These are phyloP conservation scores for Fusarium graminum DNA, from an alignment of 2,329 filamentous ascomycete genomes.

Conservation along the genomic window DNA sequence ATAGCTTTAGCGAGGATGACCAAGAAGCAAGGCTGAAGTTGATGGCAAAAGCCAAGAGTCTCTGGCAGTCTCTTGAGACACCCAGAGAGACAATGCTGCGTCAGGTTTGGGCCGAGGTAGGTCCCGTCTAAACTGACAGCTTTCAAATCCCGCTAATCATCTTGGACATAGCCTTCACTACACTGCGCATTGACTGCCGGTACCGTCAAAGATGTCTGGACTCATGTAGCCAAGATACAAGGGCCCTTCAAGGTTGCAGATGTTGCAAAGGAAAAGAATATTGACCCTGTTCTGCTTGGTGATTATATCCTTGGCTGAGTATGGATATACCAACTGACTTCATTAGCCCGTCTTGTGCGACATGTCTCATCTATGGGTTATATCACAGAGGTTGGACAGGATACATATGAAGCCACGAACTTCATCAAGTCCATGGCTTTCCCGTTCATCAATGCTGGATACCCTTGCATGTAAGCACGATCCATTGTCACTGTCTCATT, in stretches of 20 bases:
- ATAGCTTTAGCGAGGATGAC: conserved; percentile 13
- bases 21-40: conserved; percentile 50
- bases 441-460: conserved; percentile 53
- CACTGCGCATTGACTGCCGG: conserved; percentile 50
- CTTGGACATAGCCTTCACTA: conserved; percentile 37
- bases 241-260: conserved; percentile 52
- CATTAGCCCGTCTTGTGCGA: conserved; percentile 51
- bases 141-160: not conserved
- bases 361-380: conserved; percentile 58
- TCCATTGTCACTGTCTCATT: not conserved
- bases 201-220: conserved; percentile 55
- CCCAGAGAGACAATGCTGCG: conserved; percentile 63
- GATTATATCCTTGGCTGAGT: fast-evolving
- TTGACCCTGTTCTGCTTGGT: conserved; percentile 24
- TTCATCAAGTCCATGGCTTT: conserved; percentile 54
- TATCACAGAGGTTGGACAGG: conserved; percentile 52
- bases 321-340: not conserved
- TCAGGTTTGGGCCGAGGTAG: conserved; percentile 60
- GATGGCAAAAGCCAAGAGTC: conserved; percentile 51
- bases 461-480: conserved; percentile 49
- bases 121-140: not conserved
- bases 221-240: conserved; percentile 49
- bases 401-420: conserved; percentile 56
- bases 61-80: conserved; percentile 57
- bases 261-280: conserved; percentile 45